These are phyloP conservation scores for Neonectria sp. DNA, from an alignment of 2,329 filamentous ascomycete species.

Conservation along the genomic window DNA sequence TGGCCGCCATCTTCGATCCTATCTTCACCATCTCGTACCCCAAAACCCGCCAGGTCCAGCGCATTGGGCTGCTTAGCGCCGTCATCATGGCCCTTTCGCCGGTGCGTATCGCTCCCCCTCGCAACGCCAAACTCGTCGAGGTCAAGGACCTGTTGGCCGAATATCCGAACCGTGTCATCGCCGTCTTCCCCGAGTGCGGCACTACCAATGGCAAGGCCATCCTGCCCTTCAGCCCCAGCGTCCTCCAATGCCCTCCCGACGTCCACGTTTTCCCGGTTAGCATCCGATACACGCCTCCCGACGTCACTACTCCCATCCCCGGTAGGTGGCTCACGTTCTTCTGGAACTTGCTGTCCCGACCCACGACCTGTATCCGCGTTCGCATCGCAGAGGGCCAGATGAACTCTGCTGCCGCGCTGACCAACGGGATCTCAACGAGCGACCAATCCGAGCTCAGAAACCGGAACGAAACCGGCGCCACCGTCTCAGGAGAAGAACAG, in stretches of 20 bases:
- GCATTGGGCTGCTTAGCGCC: constrained; percentile 82
- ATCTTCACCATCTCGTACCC: constrained; percentile 93
- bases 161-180: constrained; percentile 83
- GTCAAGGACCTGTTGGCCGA: constrained; percentile 74
- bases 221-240: constrained; percentile 83
- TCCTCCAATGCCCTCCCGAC: constrained; percentile 76
- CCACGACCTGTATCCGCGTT: constrained; percentile 91
- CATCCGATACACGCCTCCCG: constrained; percentile 88
- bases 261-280: constrained; percentile 92
- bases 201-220: constrained; percentile 96
- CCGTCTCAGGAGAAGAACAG: constrained; percentile 71
- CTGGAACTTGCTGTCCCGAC: constrained; percentile 87
- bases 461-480: constrained; percentile 50
- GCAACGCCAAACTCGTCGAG: constrained; percentile 68
- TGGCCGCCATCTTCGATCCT: constrained; percentile 96
- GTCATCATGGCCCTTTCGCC: constrained; percentile 80
- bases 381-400: constrained; percentile 85
- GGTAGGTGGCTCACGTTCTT: constrained; percentile 80
- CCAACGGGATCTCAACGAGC: constrained; percentile 53
- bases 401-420: constrained; percentile 61
- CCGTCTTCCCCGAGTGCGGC: constrained; percentile 93
- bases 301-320: constrained; percentile 92
- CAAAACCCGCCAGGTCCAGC: constrained; percentile 78
- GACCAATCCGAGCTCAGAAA: constrained; percentile 47
- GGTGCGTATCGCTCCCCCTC: constrained; percentile 64